Base-by-base conservation (phyloP, 2,329 filamentous ascomycete species). In the Xylaria arbuscula region DNA sequence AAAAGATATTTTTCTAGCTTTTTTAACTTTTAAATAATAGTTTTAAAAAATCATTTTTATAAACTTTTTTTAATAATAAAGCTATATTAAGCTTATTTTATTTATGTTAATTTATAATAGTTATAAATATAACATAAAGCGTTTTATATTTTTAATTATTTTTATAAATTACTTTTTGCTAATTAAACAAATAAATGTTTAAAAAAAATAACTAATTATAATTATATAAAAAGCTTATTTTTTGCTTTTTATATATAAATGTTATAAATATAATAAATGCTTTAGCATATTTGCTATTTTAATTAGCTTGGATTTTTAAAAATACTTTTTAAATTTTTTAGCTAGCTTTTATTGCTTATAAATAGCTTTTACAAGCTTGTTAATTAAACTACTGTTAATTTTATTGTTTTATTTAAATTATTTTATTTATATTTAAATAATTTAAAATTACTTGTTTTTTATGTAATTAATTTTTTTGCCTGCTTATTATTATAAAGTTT, bases 141-240 rank as follows among this genome's bases (percentile, higher is more conserved):
- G 11, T 56, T 42, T 56, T 42, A 42, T 56, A 28, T 6, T 56
- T 42, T 42, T 42, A 24, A 17, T 56, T 42, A 9, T 17, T 24
- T 56, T 56, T 42, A 56, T 56, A 40, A 17, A 56, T 17, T 15
- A 36, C 11, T 24, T 56, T 56, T 56, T 17, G 6, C 10, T 56
- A 56, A 56, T 56, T 42, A 24, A 56, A 10, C 6, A 56, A 42
- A 40, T 15, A 56, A 8, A 9, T 56, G 4, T 56, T 56, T 42
- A 42, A 24, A 56, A n/a, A 56, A 24, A 17, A 15, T 24, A 24
- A 42, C 4, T 42, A 56, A 3, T 42, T 19, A 15, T 17, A 56
- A 42, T 56, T 56, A 42, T 56, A 24, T 56, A 56, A 42, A 24
- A 40, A 17, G 11, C 0, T 56, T 24, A 56, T 56, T 24, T 56